Evolutionary conservation across 2,329 filamentous ascomycete genomes (phyloP).

Genomic region (Aspergillus aculeatinus): DNA sequence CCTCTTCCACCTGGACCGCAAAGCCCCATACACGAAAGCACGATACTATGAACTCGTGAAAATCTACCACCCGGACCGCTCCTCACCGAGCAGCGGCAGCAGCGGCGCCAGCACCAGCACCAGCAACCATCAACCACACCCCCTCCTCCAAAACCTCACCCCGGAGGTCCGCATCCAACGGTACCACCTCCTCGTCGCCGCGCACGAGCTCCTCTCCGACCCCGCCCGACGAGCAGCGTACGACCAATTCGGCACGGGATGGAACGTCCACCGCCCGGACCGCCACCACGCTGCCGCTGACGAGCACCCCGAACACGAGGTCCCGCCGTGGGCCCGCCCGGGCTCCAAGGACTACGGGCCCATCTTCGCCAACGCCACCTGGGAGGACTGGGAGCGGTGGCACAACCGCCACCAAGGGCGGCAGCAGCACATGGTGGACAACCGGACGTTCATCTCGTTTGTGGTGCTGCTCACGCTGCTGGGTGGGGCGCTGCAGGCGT

Average conservation of each 20-base stretch:
- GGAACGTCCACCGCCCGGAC: slow-evolving; percentile 56
- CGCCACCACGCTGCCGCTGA: too few relatives aligned
- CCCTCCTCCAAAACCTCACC: slow-evolving; percentile 50
- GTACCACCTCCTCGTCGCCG: slow-evolving; percentile 83
- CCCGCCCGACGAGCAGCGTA: slow-evolving; percentile 76
- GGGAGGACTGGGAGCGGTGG: slow-evolving; percentile 96
- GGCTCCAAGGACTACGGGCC: slow-evolving; percentile 33
- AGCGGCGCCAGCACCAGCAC: too few relatives aligned
- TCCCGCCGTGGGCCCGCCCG: slow-evolving; percentile 20
- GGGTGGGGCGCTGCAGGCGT: slow-evolving; percentile 70
- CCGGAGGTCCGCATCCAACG: slow-evolving; percentile 72
- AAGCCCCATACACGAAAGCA: slow-evolving; percentile 73
- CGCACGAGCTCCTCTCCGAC: slow-evolving; percentile 84
- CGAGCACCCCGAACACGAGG: slow-evolving; percentile 17
- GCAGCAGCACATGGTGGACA: slow-evolving; percentile 63
- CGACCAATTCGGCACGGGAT: slow-evolving; percentile 78
- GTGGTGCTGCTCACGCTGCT: slow-evolving; percentile 68
- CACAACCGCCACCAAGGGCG: slow-evolving; percentile 54
- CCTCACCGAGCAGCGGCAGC: slow-evolving; percentile 8
- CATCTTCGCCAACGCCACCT: slow-evolving; percentile 77
- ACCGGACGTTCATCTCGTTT: slow-evolving; percentile 73
- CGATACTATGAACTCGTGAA: slow-evolving; percentile 91
- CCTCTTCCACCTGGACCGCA: slow-evolving; percentile 66
- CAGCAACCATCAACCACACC: slow-evolving; percentile 39
- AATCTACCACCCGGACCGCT: slow-evolving; percentile 86